Evolutionary conservation across 148 eudicot genomes (phyloP), one percentile per base, ranked within the genome.

Genomic region (Fagopyrum homotropicum): DNA sequence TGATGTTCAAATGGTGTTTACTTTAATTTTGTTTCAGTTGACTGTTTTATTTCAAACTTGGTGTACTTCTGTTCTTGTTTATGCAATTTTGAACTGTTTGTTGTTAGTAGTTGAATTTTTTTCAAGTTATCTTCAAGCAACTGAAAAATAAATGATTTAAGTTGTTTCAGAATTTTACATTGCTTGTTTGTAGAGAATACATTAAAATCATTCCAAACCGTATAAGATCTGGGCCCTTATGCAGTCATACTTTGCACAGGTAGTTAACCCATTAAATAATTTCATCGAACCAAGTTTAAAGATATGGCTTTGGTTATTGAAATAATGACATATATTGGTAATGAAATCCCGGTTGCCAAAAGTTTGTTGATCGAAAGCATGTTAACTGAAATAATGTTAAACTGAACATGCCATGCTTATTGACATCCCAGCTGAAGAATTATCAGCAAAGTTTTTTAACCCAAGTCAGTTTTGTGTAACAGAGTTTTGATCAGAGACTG

Each of bases 401-500:
- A 4, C 66, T 8, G 40, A 60, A 60, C 9, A 56, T 6, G 22
- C 29, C 29, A 6, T 16, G 26, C 61, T 56, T 56, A 17, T 8
- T 17, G 10, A 6, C 61, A 56, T 17, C 19, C 43, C 66, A 26
- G 30, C 16, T 30, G 4, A 63, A 63, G 47, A 61, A 19, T 66
- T 40, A 4, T 66, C 35, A 4, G 45, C 4, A 16, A 9, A 22
- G 19, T 66, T 4, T 15, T 12, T 46, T n/a, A 35, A 46, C 43
- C 15, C 19, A 66, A 66, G 43, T 43, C 12, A 10, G 16, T 29
- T 63, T 4, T 63, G 40, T 72, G 74, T 19, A 47, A 29, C 51
- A 49, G n/a, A 8, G 17, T 51, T 49, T 69, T 83, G 81, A 49
- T 81, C 81, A 91, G 93, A 91, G 97, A 83, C 94, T 93, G 97